phyloP scores from a whole-genome alignment of 441 rosid species.

The Pelargonium australe region DNA sequence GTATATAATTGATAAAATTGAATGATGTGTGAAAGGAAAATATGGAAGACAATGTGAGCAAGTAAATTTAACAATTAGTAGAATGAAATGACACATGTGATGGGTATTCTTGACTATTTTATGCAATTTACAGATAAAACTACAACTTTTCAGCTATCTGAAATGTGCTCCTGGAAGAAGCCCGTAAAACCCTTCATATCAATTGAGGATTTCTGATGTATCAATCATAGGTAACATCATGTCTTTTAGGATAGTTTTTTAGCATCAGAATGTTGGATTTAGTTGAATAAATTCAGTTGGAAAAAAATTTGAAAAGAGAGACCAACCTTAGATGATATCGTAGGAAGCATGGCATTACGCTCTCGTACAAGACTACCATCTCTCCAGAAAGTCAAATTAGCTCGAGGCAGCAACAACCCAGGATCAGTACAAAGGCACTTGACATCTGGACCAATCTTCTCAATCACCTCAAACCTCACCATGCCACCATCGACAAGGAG shows the following conservation, averaged over 20 bases:
- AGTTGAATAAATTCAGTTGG: constrained; percentile 1
- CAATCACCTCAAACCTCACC: constrained; percentile 95
- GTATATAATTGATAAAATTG: not conserved
- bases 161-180: not conserved
- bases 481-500: constrained; percentile 95
- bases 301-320: not conserved
- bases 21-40: no score
- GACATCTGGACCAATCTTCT: constrained; percentile 92
- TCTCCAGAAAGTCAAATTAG: constrained; percentile 94
- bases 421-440: constrained; percentile 89
- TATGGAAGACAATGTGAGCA: no score
- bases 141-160: not conserved
- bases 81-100: not conserved
- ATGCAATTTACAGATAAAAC: not conserved
- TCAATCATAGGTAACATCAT: no score
- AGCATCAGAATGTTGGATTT: not conserved
- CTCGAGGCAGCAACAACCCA: constrained; percentile 85
- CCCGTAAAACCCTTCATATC: not conserved
- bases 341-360: constrained; percentile 93
- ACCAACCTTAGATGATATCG: constrained; percentile 81
- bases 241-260: no score
- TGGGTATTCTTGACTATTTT: not conserved
- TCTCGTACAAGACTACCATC: constrained; percentile 86
- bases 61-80: not conserved
- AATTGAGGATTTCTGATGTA: not conserved